phyloP scores from a whole-genome alignment of 2,329 filamentous ascomycete species.

The Coniochaeta hoffmannii region DNA sequence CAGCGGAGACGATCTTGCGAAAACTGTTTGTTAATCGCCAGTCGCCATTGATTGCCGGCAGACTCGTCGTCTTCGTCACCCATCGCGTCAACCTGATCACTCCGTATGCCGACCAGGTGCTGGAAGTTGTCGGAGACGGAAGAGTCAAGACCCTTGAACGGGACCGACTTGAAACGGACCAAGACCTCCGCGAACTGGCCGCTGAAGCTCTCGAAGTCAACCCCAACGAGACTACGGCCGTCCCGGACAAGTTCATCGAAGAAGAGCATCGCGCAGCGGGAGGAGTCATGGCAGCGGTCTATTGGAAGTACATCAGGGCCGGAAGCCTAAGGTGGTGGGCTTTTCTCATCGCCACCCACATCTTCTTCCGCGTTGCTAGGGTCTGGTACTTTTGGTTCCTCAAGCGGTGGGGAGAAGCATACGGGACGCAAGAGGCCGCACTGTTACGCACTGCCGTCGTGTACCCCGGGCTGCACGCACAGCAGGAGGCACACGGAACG shows the following conservation, averaged over 20 bases:
- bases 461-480: too few relatives aligned
- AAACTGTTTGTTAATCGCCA: constrained; percentile 37
- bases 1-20: constrained; percentile 53
- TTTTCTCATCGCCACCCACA: constrained; percentile 54
- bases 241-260: constrained; percentile 70
- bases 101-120: constrained; percentile 63
- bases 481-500: constrained; percentile 61
- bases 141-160: constrained; percentile 33
- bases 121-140: constrained; percentile 59
- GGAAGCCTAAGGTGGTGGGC: constrained; percentile 70
- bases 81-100: constrained; percentile 72
- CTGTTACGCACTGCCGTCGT: neutral
- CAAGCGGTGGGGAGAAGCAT: constrained; percentile 80
- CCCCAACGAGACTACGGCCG: constrained; percentile 38
- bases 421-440: constrained; percentile 28
- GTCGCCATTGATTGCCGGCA: constrained; percentile 33
- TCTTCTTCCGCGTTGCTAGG: constrained; percentile 54
- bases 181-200: constrained; percentile 24
- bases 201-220: constrained; percentile 20
- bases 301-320: constrained; percentile 79
- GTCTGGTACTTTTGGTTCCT: constrained; percentile 72
- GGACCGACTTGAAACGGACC: constrained; percentile 28
- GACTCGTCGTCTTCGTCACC: constrained; percentile 73
- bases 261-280: constrained; percentile 70
- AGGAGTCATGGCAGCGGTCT: constrained; percentile 66